A percentile compares a stretch with the other conserved stretches of the same genome.
Evolutionary conservation across 306 rosid genomes (phyloP).

Genomic region (Cicer judaicum): DNA sequence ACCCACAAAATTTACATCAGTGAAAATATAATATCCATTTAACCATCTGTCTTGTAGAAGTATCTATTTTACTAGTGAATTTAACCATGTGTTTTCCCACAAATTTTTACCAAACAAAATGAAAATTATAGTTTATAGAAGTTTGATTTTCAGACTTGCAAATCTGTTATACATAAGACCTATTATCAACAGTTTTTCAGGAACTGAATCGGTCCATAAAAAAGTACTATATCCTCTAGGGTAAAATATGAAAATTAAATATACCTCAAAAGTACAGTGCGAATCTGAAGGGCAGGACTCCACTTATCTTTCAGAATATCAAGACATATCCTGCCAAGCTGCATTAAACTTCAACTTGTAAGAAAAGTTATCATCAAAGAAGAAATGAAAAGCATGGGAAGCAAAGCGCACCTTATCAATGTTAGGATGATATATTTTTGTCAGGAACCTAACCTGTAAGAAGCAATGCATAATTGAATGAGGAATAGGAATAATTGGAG

Average conservation of each 20-base stretch:
- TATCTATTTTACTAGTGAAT: neutral
- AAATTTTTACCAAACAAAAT: neutral
- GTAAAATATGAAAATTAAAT: constrained; percentile 24
- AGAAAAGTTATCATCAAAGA: constrained; percentile 12
- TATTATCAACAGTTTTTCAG: constrained; percentile 35
- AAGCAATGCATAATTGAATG: constrained; percentile 17
- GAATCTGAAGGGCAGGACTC: constrained; percentile 93
- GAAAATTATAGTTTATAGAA: neutral
- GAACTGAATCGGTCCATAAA: constrained; percentile 1
- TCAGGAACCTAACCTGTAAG: constrained; percentile 88
- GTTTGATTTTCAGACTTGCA: constrained; percentile 8
- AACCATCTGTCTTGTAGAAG: neutral
- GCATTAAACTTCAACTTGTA: constrained; percentile 35
- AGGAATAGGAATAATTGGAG: constrained; percentile 34
- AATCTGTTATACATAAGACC: neutral
- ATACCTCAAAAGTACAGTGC: constrained; percentile 93
- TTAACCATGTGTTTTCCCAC: neutral
- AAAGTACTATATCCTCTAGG: neutral
- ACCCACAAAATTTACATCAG: constrained; percentile 31
- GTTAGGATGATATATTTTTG: constrained; percentile 97
- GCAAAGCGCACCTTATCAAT: constrained; percentile 78
- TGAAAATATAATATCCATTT: neutral
- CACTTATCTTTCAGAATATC: constrained; percentile 92
- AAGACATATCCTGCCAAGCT: constrained; percentile 95
- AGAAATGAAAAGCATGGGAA: constrained; percentile 25